These are phyloP conservation scores for Epichloe brachyelytri DNA, from an alignment of 2,329 filamentous ascomycete genomes.

Conservation along the genomic window DNA sequence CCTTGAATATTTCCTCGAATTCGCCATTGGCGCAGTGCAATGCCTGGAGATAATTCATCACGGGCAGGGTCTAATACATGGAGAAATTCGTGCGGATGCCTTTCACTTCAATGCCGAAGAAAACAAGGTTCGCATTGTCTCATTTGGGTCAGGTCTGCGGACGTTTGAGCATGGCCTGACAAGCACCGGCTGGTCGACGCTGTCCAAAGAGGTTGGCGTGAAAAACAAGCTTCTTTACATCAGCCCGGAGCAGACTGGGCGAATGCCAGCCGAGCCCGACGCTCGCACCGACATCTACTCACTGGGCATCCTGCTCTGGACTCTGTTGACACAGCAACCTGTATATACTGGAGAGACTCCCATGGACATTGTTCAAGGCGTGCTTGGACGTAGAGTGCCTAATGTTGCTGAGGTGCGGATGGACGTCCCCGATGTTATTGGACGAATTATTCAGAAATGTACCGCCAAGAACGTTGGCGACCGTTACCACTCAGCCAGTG, in stretches of 20 bases:
- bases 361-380: slow-evolving; percentile 83
- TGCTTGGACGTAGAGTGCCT: slow-evolving; percentile 66
- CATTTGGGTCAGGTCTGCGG: slow-evolving; percentile 74
- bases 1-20: slow-evolving; percentile 70
- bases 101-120: slow-evolving; percentile 72
- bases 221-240: slow-evolving; percentile 87
- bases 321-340: slow-evolving; percentile 63
- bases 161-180: slow-evolving; percentile 84
- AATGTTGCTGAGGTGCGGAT: slow-evolving; percentile 63
- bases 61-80: slow-evolving; percentile 72
- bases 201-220: slow-evolving; percentile 74
- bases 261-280: slow-evolving; percentile 85
- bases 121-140: slow-evolving; percentile 63
- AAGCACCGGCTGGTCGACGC: slow-evolving; percentile 71
- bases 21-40: slow-evolving; percentile 77
- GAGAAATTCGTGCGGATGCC: slow-evolving; percentile 79
- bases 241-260: slow-evolving; percentile 86
- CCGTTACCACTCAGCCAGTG: slow-evolving; percentile 79
- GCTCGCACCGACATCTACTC: slow-evolving; percentile 89
- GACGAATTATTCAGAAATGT: slow-evolving; percentile 79
- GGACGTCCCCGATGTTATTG: slow-evolving; percentile 74
- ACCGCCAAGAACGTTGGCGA: slow-evolving; percentile 80
- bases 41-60: slow-evolving; percentile 88
- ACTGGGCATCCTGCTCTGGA: slow-evolving; percentile 81
- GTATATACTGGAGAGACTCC: slow-evolving; percentile 71